Base-by-base conservation (phyloP, 2,329 filamentous ascomycete species). In the Epichloe festucae region DNA sequence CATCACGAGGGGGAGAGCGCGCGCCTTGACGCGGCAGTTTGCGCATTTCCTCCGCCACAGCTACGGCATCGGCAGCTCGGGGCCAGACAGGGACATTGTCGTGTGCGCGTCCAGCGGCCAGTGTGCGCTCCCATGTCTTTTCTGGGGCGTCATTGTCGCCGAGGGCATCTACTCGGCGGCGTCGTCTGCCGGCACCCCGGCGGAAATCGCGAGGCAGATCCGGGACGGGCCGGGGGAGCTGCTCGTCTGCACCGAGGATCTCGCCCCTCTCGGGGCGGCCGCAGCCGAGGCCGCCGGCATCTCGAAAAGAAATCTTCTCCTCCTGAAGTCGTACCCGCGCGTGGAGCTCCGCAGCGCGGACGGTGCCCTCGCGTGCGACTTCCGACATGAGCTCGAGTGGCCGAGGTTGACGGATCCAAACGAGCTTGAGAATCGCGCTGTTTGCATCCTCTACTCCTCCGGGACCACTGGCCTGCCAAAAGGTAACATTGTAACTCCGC, bases 141-240 rank as follows among this genome's bases (percentile, higher is more conserved):
- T 79, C 58, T 82, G 72, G 55, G 75, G 73, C 14, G 72, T 80
- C 49, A 68, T 83, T 45, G 79, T 76, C 3, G 77, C 78, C 2
- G 78, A 74, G 1, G 80, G 78, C 17, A 71, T 83, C 27, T 82
- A 78, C 57, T 77, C 76, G 6, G 73, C 76, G 5, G 76, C 76
- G 0, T 75, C 71, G 46, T 68, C 76, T 0, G 68, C 71, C 0
- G 73, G 70, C 5, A 79, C 77, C 0, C 65, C 70, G 0, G 58
- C 65, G 2, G 79, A 83, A 27, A 62, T 82, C 8, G 70, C 70
- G 3, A 68, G 73, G 38, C 70, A 74, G 58, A 58, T 73, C 34
- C 56, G 56, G 1, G 66, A 73, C 44, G 69, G 70, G 0, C 62
- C 1, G 65, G 64, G 11, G 11, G 67, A 63, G 35, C 51, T 73